A percentile compares a stretch with the other conserved stretches of the same genome.
Evolutionary conservation across 2,329 filamentous ascomycete species (phyloP).

Genomic region (Aplosporella prunicola): DNA sequence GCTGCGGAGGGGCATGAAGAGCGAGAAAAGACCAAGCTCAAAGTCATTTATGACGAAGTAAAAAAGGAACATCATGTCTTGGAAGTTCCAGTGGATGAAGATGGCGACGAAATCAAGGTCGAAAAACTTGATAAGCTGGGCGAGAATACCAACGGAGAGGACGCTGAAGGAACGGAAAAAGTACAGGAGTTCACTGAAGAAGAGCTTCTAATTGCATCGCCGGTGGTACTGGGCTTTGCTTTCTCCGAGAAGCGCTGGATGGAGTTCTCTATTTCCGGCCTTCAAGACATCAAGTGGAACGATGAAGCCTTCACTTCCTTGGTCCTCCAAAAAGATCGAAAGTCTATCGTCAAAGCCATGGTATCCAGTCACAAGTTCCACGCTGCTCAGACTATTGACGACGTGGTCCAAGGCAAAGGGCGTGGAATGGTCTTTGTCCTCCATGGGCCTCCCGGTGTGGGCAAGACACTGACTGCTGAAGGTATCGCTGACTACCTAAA

Average conservation of each 20-base stretch:
- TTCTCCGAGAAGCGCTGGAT: conserved; percentile 88
- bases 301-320: conserved; percentile 72
- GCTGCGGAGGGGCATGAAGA: conserved; percentile 13
- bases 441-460: conserved; percentile 77
- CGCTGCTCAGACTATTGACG: conserved; percentile 71
- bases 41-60: conserved; percentile 17
- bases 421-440: conserved; percentile 75
- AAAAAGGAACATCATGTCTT: conserved; percentile 37
- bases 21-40: conserved; percentile 4
- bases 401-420: conserved; percentile 63
- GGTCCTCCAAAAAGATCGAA: conserved; percentile 57
- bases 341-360: conserved; percentile 62
- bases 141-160: conserved; percentile 9
- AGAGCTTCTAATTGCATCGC: conserved; percentile 73
- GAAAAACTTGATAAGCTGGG: conserved; percentile 50
- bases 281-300: conserved; percentile 79
- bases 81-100: conserved; percentile 46
- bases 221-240: conserved; percentile 76
- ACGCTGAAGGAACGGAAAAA: conserved; percentile 16
- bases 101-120: conserved; percentile 44
- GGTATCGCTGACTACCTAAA: conserved; percentile 75
- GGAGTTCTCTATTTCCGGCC: conserved; percentile 70
- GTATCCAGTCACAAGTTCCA: conserved; percentile 80
- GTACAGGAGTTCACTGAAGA: conserved; percentile 62
- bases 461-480: conserved; percentile 82